Conservation (phyloP, 331 rosid species). For the Acacia pycnantha region DNA sequence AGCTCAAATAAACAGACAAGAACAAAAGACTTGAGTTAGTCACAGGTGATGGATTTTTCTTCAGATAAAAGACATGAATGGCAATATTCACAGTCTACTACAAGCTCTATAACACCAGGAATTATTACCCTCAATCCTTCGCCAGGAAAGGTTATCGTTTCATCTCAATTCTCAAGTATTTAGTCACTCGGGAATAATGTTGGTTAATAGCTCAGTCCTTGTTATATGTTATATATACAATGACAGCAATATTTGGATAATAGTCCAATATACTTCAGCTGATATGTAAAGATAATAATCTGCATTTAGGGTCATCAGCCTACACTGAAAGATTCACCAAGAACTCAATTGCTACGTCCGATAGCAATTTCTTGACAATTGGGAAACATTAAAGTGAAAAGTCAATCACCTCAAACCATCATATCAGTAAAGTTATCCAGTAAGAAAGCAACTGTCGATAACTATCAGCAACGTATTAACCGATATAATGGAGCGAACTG, state of each 20-base stretch:
- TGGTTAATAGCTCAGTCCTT: background rate
- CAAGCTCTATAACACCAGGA: background rate
- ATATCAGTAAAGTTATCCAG: background rate
- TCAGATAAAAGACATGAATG: background rate
- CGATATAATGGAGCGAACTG: background rate
- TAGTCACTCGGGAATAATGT: background rate
- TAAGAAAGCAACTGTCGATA: background rate
- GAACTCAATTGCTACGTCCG: background rate
- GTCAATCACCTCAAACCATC: constrained; percentile 12
- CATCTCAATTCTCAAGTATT: background rate
- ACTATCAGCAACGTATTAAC: background rate
- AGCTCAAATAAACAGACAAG: background rate
- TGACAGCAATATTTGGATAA: background rate
- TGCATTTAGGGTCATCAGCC: too few species aligned
- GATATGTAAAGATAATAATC: too few species aligned
- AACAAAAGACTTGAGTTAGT: background rate
- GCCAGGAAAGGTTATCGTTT: background rate
- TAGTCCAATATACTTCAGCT: background rate
- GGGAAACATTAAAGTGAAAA: background rate
- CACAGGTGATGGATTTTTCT: background rate
- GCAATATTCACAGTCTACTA: constrained; percentile 1
- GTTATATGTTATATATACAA: background rate
- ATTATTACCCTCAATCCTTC: background rate
- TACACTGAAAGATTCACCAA: background rate
- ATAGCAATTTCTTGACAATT: background rate